Evolutionary conservation across 1,284 basidiomycete species (phyloP).

Genomic region (Trichosporon faecale): DNA sequence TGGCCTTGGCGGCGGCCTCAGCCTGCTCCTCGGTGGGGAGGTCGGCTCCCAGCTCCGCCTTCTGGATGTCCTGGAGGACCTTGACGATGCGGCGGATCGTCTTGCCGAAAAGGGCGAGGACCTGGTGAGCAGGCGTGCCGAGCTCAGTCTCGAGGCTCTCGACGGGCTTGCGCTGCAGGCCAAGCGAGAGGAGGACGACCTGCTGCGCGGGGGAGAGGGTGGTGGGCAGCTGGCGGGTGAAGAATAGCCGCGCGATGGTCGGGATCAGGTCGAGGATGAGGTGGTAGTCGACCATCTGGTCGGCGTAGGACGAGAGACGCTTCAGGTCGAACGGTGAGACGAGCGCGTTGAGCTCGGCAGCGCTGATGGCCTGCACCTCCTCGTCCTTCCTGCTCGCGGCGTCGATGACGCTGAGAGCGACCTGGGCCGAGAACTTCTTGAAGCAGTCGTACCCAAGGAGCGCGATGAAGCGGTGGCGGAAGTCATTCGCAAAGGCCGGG

Average conservation of each 20-base stretch:
- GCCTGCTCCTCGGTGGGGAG: slow-evolving; percentile 49
- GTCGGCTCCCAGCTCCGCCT: slow-evolving; percentile 65
- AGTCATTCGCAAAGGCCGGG: slow-evolving; percentile 86
- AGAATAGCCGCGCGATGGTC: slow-evolving; percentile 73
- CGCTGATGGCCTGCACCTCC: slow-evolving; percentile 54
- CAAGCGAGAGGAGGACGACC: slow-evolving; percentile 82
- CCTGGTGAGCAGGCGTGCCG: slow-evolving; percentile 64
- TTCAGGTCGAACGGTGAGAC: slow-evolving; percentile 94
- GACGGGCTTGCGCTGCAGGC: slow-evolving; percentile 84
- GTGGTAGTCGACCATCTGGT: slow-evolving; percentile 95
- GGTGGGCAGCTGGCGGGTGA: slow-evolving; percentile 65
- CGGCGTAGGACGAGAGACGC: slow-evolving; percentile 89
- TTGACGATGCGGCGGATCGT: slow-evolving; percentile 81
- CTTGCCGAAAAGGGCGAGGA: slow-evolving; percentile 88
- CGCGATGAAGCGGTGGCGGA: slow-evolving; percentile 83
- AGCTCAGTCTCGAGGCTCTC: slow-evolving; percentile 90
- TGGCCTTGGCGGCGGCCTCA: background rate
- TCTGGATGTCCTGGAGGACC: slow-evolving; percentile 74
- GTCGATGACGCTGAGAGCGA: slow-evolving; percentile 82
- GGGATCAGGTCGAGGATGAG: slow-evolving; percentile 92
- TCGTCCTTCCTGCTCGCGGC: slow-evolving; percentile 61
- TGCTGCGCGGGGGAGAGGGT: slow-evolving; percentile 80
- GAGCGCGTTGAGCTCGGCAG: slow-evolving; percentile 68
- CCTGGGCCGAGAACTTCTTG: slow-evolving; percentile 83
- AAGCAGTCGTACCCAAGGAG: slow-evolving; percentile 86